These are phyloP conservation scores for Areca catechu DNA, from an alignment of 176 grass and related monocot genomes.

Conservation along the genomic window DNA sequence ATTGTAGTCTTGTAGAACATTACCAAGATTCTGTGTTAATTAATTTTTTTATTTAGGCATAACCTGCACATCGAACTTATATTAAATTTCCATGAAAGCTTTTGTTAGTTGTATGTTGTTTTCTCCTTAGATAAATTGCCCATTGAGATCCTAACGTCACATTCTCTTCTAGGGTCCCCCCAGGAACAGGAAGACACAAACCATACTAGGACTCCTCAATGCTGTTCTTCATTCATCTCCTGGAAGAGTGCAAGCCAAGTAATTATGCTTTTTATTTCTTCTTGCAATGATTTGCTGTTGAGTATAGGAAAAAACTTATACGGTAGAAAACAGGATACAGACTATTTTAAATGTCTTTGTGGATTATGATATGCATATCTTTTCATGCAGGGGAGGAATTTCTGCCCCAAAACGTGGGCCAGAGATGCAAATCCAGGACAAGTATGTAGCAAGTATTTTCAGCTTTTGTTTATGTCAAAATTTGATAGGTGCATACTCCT, in stretches of 20 bases:
- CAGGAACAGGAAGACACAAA: slow-evolving; percentile 97
- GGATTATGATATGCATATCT: background rate
- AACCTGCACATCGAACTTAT: no score
- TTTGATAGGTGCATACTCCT: no score
- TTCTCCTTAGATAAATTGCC: slow-evolving; percentile 1
- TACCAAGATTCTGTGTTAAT: no score
- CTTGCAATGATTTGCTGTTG: slow-evolving; percentile 10
- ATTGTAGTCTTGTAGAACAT: no score
- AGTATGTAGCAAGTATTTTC: slow-evolving; percentile 48
- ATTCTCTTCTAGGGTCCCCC: slow-evolving; percentile 66
- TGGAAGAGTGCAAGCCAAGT: slow-evolving; percentile 79
- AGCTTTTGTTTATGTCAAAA: no score
- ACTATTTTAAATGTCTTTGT: no score
- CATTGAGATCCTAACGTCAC: background rate
- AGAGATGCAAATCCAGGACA: slow-evolving; percentile 63
- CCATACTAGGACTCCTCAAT: slow-evolving; percentile 94
- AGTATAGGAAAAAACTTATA: background rate
- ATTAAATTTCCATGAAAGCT: no score
- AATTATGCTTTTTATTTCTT: slow-evolving; percentile 15
- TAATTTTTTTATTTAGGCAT: no score
- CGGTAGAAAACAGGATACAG: no score
- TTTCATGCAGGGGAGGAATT: slow-evolving; percentile 55
- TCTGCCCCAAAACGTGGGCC: slow-evolving; percentile 44
- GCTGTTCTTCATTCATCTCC: slow-evolving; percentile 95
- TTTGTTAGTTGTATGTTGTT: background rate